Conservation (phyloP, 352 stramenopile genomes). For the Pythium brachiatum region DNA sequence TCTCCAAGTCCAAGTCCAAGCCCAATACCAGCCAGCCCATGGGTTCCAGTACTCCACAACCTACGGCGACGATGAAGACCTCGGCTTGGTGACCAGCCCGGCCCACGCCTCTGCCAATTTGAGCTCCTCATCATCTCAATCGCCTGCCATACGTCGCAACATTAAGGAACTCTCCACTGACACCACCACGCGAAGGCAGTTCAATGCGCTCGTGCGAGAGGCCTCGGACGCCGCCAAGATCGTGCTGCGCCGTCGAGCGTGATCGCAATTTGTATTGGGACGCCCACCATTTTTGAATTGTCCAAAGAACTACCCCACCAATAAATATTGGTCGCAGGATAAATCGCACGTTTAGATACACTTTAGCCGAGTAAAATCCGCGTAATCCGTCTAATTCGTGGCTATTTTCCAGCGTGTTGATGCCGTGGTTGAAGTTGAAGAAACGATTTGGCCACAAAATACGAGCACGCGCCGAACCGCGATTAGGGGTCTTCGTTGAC, state of each 20-base stretch:
- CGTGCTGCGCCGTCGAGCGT: constrained; percentile 18
- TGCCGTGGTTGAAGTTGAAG: constrained; percentile 25
- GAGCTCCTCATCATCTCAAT: neutral
- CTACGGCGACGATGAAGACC: no score
- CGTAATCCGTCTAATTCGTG: constrained; percentile 1
- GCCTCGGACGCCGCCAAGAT: constrained; percentile 24
- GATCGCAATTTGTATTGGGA: neutral
- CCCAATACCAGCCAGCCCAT: neutral
- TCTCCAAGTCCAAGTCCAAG: neutral
- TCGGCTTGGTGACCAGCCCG: neutral
- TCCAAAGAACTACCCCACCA: neutral
- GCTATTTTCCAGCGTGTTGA: neutral
- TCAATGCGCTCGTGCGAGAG: constrained; percentile 24
- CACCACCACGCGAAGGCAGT: constrained; percentile 10
- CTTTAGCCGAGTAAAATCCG: no score
- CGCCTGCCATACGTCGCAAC: neutral
- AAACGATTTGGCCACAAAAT: constrained; percentile 22
- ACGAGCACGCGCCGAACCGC: constrained; percentile 3
- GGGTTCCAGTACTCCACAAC: neutral
- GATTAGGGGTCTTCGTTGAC: constrained; percentile 10
- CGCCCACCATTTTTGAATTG: constrained; percentile 15
- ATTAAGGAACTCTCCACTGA: constrained; percentile 2
- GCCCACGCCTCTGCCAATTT: neutral
- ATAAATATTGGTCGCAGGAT: constrained; percentile 5
- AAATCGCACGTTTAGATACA: no score